A percentile compares a stretch with the other conserved stretches of the same genome.
These are phyloP conservation scores for Annona cherimola DNA, from an alignment of 164 flowering plant genomes.

Conservation along the genomic window DNA sequence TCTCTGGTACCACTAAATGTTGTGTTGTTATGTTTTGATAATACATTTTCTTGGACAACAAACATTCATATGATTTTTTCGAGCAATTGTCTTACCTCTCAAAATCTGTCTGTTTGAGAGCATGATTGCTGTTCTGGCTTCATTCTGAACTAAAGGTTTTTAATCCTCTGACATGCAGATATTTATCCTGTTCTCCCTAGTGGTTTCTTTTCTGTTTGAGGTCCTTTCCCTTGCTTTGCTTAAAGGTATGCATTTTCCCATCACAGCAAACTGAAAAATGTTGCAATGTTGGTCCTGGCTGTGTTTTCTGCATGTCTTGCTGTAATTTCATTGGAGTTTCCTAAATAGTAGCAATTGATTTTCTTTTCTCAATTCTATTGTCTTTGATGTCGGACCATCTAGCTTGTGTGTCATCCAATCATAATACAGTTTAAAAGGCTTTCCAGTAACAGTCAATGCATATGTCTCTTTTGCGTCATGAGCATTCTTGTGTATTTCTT, in stretches of 20 bases:
- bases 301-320: too few relatives aligned
- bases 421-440: too few relatives aligned
- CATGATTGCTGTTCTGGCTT: not conserved
- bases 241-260: conserved; percentile 47
- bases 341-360: too few relatives aligned
- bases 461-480: too few relatives aligned
- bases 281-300: not conserved
- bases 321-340: too few relatives aligned
- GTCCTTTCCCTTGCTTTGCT: conserved; percentile 41
- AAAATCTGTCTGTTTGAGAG: not conserved
- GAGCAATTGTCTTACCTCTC: not conserved
- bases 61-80: not conserved
- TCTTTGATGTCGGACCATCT: too few relatives aligned
- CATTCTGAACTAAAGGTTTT: not conserved
- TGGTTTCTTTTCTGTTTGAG: conserved; percentile 50
- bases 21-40: not conserved
- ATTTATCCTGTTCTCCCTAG: conserved; percentile 64
- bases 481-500: not conserved
- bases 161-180: conserved; percentile 42
- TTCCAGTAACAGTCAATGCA: too few relatives aligned
- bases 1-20: too few relatives aligned
- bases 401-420: too few relatives aligned
- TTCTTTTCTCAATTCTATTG: too few relatives aligned
- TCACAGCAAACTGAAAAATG: not conserved
- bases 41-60: not conserved